Conservation (phyloP, 2,329 filamentous ascomycete genomes). For the Neurospora sp. region DNA sequence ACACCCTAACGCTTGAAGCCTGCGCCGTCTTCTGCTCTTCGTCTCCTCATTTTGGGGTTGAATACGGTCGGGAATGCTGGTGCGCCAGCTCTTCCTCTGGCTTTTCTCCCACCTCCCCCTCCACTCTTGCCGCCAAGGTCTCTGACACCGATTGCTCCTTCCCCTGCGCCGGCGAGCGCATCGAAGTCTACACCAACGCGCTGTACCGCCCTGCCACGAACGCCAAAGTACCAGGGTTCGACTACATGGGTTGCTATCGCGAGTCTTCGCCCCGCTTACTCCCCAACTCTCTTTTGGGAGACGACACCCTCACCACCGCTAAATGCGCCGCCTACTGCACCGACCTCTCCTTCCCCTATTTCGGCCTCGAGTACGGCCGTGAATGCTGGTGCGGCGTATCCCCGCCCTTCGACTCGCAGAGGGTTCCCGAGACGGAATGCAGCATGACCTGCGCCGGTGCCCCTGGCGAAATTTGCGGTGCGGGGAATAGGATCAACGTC, state of each 20-base stretch:
- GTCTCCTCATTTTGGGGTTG: conserved; percentile 27
- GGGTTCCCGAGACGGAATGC: conserved; percentile 14
- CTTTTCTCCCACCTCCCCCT: not conserved
- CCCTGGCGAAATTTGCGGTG: conserved; percentile 18
- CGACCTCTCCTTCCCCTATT: conserved; percentile 21
- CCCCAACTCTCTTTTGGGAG: conserved; percentile 12
- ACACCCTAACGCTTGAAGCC: conserved; percentile 21
- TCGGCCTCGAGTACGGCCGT: conserved; percentile 29
- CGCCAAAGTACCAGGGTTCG: conserved; percentile 4
- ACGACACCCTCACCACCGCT: conserved; percentile 21
- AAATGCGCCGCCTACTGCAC: conserved; percentile 22
- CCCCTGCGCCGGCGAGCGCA: conserved; percentile 15
- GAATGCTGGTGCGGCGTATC: conserved; percentile 33
- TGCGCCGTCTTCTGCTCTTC: conserved; percentile 22
- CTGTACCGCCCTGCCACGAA: conserved; percentile 10
- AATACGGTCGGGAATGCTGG: conserved; percentile 31
- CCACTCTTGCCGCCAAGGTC: conserved; percentile 13
- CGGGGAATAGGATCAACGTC: conserved; percentile 17
- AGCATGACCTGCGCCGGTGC: conserved; percentile 17
- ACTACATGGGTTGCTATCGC: conserved; percentile 17
- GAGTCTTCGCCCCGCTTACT: conserved; percentile 8
- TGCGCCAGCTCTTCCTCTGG: conserved; percentile 18
- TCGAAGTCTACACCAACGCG: conserved; percentile 17
- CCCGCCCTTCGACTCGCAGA: conserved; percentile 9
- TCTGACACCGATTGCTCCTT: conserved; percentile 16